phyloP scores from a whole-genome alignment of 352 stramenopile genomes.

The Plasmopara viticola region DNA sequence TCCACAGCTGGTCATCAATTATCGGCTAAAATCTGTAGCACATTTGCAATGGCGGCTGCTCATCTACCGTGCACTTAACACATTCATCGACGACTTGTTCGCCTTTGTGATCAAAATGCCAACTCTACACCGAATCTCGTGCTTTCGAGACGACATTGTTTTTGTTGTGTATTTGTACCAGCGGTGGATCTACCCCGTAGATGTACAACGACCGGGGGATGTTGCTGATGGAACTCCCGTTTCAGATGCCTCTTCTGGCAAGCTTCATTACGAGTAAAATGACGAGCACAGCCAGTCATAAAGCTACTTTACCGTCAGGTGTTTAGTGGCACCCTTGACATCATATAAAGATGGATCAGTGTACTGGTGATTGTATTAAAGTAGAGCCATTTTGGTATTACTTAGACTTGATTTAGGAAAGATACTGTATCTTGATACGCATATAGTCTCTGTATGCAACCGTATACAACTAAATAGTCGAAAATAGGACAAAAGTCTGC shows the following conservation, averaged over 20 bases:
- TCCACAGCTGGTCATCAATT: conserved; percentile 92
- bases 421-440: no score
- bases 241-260: conserved; percentile 6
- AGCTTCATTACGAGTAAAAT: conserved; percentile 21
- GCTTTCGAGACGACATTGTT: conserved; percentile 88
- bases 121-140: conserved; percentile 85
- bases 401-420: no score
- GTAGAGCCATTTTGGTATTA: no score
- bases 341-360: no score
- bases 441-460: no score
- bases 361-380: no score
- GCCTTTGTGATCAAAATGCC: conserved; percentile 90
- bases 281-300: no score
- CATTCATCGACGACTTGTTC: conserved; percentile 91
- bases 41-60: conserved; percentile 92
- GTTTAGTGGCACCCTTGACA: no score
- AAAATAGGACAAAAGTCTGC: no score
- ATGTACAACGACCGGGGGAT: conserved; percentile 33
- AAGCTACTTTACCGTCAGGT: no score
- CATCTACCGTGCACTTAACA: conserved; percentile 92
- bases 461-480: no score
- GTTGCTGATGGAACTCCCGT: conserved; percentile 13
- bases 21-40: conserved; percentile 87
- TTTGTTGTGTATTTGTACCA: conserved; percentile 90
- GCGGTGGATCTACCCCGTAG: conserved; percentile 88